Evolutionary conservation across 805 yeast species (phyloP).

Genomic region (Pachysolen tannophilus): DNA sequence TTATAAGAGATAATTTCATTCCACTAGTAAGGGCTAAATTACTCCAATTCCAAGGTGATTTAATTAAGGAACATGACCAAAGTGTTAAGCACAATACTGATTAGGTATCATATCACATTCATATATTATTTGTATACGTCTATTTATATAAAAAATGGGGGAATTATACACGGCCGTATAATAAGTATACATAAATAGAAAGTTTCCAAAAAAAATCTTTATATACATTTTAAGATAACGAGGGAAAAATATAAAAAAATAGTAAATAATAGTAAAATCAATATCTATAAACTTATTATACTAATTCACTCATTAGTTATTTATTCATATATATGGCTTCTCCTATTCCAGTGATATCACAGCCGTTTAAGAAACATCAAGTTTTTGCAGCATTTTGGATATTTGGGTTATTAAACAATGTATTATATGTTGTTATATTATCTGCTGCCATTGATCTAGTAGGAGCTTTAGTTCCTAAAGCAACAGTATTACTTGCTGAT

Average conservation of each 20-base stretch:
- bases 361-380: slow-evolving; percentile 8
- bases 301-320: too few relatives aligned
- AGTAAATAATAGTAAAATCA: too few relatives aligned
- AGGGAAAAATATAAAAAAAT: too few relatives aligned
- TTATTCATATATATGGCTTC: too few relatives aligned
- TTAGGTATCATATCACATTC: slow-evolving; percentile 7
- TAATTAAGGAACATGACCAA: slow-evolving; percentile 52
- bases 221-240: too few relatives aligned
- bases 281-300: too few relatives aligned
- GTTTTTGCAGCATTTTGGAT: slow-evolving; percentile 58
- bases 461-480: slow-evolving; percentile 77
- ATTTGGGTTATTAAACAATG: slow-evolving; percentile 83
- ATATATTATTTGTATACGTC: too few relatives aligned
- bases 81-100: slow-evolving; percentile 49
- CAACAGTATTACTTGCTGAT: slow-evolving; percentile 77
- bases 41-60: slow-evolving; percentile 52
- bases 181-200: too few relatives aligned
- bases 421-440: slow-evolving; percentile 82
- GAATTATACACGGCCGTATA: too few relatives aligned
- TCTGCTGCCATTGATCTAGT: slow-evolving; percentile 92
- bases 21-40: slow-evolving; percentile 45
- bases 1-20: slow-evolving; percentile 38
- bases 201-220: too few relatives aligned
- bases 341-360: too few relatives aligned
- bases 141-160: too few relatives aligned